phyloP scores from a whole-genome alignment of 2,329 filamentous ascomycete genomes.

The Ceratocystis destructans region DNA sequence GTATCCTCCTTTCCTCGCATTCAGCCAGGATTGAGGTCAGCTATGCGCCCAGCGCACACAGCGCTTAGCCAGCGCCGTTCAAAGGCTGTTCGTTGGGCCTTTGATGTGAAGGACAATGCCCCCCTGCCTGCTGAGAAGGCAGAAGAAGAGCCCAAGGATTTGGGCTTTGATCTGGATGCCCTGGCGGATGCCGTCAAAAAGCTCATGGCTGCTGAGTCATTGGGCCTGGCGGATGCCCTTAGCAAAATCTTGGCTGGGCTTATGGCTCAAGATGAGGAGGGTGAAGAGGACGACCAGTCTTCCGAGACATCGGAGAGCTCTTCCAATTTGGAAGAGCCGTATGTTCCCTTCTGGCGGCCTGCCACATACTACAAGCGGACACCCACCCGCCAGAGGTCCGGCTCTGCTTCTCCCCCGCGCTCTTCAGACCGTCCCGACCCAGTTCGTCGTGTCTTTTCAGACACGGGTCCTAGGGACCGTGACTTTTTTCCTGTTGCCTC shows the following conservation, averaged over 20 bases:
- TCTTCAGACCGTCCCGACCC: neutral
- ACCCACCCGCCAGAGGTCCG: neutral
- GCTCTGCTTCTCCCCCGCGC: neutral
- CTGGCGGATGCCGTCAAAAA: neutral
- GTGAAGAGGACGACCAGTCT: no score
- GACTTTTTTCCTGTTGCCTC: neutral
- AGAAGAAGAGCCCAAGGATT: neutral
- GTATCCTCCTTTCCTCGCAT: no score
- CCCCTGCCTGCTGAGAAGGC: no score
- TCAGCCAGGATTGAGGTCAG: no score
- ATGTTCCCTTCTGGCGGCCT: neutral
- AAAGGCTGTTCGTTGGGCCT: no score
- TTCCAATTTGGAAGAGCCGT: no score
- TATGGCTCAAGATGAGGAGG: no score
- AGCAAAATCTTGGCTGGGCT: neutral
- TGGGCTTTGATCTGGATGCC: neutral
- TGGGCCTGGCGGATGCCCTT: neutral
- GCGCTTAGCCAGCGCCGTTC: no score
- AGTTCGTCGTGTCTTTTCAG: neutral
- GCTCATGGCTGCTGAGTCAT: neutral
- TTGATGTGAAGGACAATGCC: no score
- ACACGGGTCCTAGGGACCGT: neutral
- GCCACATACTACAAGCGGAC: neutral
- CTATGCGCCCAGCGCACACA: no score
- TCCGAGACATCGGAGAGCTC: no score